phyloP scores from a whole-genome alignment of 1,284 basidiomycete species.

The Ustilago esculenta region DNA sequence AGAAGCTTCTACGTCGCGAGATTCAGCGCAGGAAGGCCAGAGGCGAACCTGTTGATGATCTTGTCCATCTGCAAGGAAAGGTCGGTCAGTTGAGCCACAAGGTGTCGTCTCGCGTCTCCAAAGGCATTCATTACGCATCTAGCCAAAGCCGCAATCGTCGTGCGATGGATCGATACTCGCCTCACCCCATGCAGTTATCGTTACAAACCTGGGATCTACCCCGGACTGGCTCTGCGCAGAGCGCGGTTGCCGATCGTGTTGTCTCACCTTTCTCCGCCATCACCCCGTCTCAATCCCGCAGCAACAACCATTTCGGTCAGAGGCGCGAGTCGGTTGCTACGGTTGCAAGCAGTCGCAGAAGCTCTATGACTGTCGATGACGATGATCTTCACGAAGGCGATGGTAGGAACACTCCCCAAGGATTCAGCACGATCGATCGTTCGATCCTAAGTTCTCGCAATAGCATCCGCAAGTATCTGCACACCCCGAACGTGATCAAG shows the following conservation, averaged over 20 bases:
- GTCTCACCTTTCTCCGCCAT: slow-evolving; percentile 22
- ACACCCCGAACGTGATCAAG: slow-evolving; percentile 42
- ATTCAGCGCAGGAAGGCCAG: slow-evolving; percentile 44
- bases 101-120: slow-evolving; percentile 42
- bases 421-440: slow-evolving; percentile 26
- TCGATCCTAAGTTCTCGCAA: slow-evolving; percentile 40
- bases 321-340: slow-evolving; percentile 41
- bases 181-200: slow-evolving; percentile 26
- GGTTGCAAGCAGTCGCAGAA: slow-evolving; percentile 33
- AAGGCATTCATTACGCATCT: slow-evolving; percentile 54
- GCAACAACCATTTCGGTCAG: slow-evolving; percentile 17
- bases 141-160: slow-evolving; percentile 56
- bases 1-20: slow-evolving; percentile 50
- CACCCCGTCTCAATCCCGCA: slow-evolving; percentile 27
- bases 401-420: slow-evolving; percentile 2
- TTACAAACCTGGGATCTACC: slow-evolving; percentile 32
- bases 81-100: slow-evolving; percentile 31
- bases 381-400: slow-evolving; percentile 16
- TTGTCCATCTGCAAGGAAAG: slow-evolving; percentile 26
- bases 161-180: slow-evolving; percentile 61
- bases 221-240: slow-evolving; percentile 17
- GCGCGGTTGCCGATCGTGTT: slow-evolving; percentile 9
- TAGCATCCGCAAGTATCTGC: slow-evolving; percentile 36
- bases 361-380: slow-evolving; percentile 31
- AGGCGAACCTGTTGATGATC: slow-evolving; percentile 36